phyloP scores from a whole-genome alignment of 2,329 filamentous ascomycete genomes.

The Colletotrichum gloeosporioides region DNA sequence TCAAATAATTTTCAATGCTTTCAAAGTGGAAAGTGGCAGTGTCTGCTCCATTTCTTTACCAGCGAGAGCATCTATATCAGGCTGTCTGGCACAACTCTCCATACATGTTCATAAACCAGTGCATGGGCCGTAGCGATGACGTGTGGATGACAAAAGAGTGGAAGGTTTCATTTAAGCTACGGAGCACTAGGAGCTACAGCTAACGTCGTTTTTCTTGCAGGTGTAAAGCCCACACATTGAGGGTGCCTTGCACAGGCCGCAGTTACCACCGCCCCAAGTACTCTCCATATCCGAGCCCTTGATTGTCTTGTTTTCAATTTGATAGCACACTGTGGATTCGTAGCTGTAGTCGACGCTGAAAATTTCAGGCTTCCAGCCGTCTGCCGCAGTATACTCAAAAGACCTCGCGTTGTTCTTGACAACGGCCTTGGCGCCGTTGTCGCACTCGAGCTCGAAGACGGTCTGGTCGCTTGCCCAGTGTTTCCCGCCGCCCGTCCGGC shows the following conservation, averaged over 20 bases:
- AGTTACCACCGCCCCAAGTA: background rate
- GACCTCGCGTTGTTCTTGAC: background rate
- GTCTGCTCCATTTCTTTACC: rapidly evolving
- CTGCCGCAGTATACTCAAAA: background rate
- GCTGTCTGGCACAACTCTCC: background rate
- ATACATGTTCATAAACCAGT: background rate
- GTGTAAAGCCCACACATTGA: background rate
- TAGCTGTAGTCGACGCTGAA: background rate
- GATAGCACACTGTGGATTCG: background rate
- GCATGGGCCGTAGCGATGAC: background rate
- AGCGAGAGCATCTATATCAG: background rate
- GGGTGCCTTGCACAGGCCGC: background rate
- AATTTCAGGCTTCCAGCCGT: background rate
- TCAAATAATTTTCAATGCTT: background rate
- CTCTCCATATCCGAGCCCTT: background rate
- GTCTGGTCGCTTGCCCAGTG: background rate
- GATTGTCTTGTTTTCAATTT: background rate
- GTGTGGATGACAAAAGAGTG: background rate
- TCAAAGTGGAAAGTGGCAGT: rapidly evolving
- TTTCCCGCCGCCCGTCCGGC: background rate
- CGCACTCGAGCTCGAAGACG: background rate
- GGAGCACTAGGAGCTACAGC: background rate
- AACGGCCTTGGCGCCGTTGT: background rate
- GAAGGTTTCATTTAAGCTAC: background rate
- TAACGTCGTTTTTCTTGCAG: background rate